These are phyloP conservation scores for Haematococcus sp. DNA, from an alignment of 139 green algal species.

Conservation along the genomic window DNA sequence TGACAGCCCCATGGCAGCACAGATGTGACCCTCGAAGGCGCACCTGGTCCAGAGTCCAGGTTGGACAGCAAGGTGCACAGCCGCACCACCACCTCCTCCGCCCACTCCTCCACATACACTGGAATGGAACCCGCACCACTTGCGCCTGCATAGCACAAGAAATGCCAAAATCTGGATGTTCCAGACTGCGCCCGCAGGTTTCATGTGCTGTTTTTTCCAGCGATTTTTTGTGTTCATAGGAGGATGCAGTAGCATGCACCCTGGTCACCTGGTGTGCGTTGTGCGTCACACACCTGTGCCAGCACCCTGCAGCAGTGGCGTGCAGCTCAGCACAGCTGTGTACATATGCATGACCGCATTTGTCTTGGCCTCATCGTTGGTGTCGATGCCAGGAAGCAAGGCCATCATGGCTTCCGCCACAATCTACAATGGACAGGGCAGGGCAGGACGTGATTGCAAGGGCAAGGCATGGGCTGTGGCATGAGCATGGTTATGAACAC, in stretches of 20 bases:
- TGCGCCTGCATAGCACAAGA: not conserved
- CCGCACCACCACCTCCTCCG: constrained; percentile 70
- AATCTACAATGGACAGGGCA: constrained; percentile 19
- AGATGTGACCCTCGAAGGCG: no score
- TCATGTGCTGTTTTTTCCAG: no score
- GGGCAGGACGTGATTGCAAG: not conserved
- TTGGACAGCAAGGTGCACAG: constrained; percentile 72
- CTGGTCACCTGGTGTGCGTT: no score
- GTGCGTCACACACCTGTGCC: constrained; percentile 14
- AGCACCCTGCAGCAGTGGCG: not conserved
- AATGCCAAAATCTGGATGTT: no score
- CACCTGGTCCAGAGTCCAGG: constrained; percentile 65
- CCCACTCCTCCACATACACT: constrained; percentile 71
- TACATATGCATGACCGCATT: constrained; percentile 72
- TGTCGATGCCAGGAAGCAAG: constrained; percentile 89
- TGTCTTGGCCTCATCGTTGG: constrained; percentile 90
- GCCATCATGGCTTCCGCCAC: constrained; percentile 76
- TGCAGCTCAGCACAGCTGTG: not conserved
- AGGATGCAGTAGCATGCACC: no score
- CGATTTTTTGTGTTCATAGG: no score
- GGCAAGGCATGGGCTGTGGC: not conserved
- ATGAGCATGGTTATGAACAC: no score
- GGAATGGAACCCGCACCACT: constrained; percentile 28
- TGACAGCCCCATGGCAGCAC: no score
- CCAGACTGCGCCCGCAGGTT: no score